phyloP scores from a whole-genome alignment of 208 protist species.

The Novymonas esmeraldas region DNA sequence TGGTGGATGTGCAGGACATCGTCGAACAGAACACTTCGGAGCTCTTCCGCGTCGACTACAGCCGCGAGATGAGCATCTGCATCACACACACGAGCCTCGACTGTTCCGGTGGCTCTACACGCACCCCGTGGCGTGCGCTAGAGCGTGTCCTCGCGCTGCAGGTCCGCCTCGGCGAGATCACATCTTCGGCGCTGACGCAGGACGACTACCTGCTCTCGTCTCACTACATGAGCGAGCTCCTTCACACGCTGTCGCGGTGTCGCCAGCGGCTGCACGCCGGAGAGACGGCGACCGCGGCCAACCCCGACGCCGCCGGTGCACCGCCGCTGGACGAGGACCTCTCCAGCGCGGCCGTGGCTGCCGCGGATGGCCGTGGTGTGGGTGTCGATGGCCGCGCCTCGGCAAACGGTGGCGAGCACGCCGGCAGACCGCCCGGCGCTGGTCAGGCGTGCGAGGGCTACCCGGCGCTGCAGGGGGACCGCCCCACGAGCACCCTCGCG shows the following conservation, averaged over 20 bases:
- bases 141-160: slow-evolving; percentile 27
- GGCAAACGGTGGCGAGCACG: too few species aligned
- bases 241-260: slow-evolving; percentile 20
- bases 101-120: background rate
- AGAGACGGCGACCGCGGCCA: background rate
- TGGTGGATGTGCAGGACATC: slow-evolving; percentile 33
- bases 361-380: too few species aligned
- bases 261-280: slow-evolving; percentile 27
- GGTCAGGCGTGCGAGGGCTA: too few species aligned
- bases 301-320: background rate
- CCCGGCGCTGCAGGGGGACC: too few species aligned
- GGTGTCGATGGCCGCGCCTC: too few species aligned
- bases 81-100: slow-evolving; percentile 23
- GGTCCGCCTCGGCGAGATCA: slow-evolving; percentile 34
- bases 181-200: slow-evolving; percentile 37
- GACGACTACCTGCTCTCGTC: slow-evolving; percentile 42
- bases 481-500: slow-evolving; percentile 6
- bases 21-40: slow-evolving; percentile 33
- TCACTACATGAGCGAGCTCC: slow-evolving; percentile 31
- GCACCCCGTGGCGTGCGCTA: slow-evolving; percentile 15
- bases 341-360: background rate
- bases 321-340: background rate
- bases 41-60: slow-evolving; percentile 41
- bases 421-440: too few species aligned
- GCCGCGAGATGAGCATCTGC: slow-evolving; percentile 36